Evolutionary conservation across 768 basidiomycete genomes (phyloP).

Genomic region (Pleurotus tuoliensis): DNA sequence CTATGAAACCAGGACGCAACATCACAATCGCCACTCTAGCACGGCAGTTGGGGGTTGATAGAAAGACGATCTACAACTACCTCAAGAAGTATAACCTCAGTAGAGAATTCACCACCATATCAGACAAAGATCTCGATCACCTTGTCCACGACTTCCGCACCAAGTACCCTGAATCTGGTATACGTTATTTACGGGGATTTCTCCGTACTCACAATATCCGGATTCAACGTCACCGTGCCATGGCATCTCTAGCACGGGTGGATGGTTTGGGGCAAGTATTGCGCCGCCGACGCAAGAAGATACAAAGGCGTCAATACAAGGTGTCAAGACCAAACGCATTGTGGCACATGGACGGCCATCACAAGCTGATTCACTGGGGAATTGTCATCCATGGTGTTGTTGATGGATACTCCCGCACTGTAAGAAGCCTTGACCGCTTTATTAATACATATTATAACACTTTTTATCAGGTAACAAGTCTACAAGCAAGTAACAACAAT

Average conservation of each 20-base stretch:
- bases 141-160: slow-evolving; percentile 1
- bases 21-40: slow-evolving; percentile 3
- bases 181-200: slow-evolving; percentile 24
- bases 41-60: slow-evolving; percentile 1
- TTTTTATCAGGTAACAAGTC: slow-evolving; percentile 21
- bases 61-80: background rate
- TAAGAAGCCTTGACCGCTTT: slow-evolving; percentile 8
- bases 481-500: slow-evolving; percentile 25
- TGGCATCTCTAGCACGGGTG: slow-evolving; percentile 17
- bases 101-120: background rate
- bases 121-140: background rate
- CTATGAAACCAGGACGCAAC: background rate
- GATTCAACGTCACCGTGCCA: slow-evolving; percentile 19
- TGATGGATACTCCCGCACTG: slow-evolving; percentile 16
- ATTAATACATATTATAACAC: slow-evolving; percentile 26
- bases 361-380: slow-evolving; percentile 25
- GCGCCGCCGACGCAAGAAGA: slow-evolving; percentile 6
- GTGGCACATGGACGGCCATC: slow-evolving; percentile 31
- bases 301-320: slow-evolving; percentile 14
- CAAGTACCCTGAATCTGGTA: slow-evolving; percentile 17
- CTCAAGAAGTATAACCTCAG: slow-evolving; percentile 3
- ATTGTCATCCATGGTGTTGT: slow-evolving; percentile 20
- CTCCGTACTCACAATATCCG: slow-evolving; percentile 20
- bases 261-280: slow-evolving; percentile 22
- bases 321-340: slow-evolving; percentile 19